A percentile compares a stretch with the other conserved stretches of the same genome.
phyloP scores from a whole-genome alignment of 768 basidiomycete genomes.

The Russula foetens region DNA sequence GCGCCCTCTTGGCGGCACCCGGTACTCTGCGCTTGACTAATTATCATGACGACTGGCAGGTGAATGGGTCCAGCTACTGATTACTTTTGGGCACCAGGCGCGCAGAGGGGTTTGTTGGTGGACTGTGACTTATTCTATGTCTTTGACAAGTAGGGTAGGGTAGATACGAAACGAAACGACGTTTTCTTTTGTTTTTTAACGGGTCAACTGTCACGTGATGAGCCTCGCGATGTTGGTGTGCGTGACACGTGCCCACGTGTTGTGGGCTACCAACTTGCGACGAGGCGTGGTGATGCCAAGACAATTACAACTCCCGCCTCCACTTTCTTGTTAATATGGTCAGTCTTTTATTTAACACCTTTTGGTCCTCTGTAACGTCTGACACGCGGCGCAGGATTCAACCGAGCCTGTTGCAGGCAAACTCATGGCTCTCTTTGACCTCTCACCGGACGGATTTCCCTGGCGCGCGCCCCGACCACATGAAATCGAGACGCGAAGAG shows the following conservation, averaged over 20 bases:
- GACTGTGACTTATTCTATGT: constrained; percentile 4
- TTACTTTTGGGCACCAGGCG: not conserved
- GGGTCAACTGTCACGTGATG: not conserved
- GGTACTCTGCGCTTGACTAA: constrained; percentile 7
- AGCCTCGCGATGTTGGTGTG: not conserved
- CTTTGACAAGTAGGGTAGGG: constrained; percentile 6
- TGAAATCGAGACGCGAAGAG: constrained; percentile 57
- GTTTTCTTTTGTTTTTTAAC: too few relatives aligned
- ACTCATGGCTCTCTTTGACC: constrained; percentile 38
- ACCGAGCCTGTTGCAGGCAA: not conserved
- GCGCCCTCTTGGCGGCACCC: not conserved
- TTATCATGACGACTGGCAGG: constrained; percentile 3
- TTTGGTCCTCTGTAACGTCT: not conserved
- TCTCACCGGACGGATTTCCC: constrained; percentile 43
- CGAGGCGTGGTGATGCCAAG: too few relatives aligned
- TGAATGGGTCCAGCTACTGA: constrained; percentile 22
- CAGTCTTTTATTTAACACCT: not conserved
- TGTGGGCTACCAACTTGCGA: not conserved
- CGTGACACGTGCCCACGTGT: too few relatives aligned
- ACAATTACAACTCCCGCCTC: not conserved
- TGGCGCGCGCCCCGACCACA: constrained; percentile 46
- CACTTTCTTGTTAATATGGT: not conserved
- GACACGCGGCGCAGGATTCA: constrained; percentile 2
- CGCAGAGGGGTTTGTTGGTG: not conserved
- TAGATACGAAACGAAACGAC: not conserved